Evolutionary conservation across 2,329 filamentous ascomycete species (phyloP).

Genomic region (Clonostachys rhizophaga): DNA sequence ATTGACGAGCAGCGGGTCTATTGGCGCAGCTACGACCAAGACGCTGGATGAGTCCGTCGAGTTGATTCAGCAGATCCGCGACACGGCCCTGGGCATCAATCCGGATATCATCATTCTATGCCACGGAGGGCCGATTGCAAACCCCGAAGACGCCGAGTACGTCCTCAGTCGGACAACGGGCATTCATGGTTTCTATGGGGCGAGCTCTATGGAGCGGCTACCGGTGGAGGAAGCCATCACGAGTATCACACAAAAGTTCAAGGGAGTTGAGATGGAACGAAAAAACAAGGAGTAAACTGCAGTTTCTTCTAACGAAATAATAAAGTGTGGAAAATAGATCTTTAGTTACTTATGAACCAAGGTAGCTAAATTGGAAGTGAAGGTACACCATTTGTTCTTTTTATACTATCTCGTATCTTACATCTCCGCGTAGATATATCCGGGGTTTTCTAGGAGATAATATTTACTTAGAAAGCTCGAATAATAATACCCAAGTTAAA

Average conservation of each 20-base stretch:
- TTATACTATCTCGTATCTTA: no score
- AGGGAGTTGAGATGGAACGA: neutral
- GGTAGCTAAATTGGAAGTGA: no score
- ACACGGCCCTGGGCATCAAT: slow-evolving; percentile 51
- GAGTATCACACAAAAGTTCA: slow-evolving; percentile 21
- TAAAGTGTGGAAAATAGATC: no score
- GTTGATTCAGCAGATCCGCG: slow-evolving; percentile 58
- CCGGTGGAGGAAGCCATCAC: slow-evolving; percentile 64
- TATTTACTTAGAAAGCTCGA: no score
- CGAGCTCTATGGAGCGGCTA: slow-evolving; percentile 65
- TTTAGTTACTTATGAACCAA: no score
- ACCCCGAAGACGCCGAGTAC: slow-evolving; percentile 58
- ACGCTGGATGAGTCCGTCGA: slow-evolving; percentile 59
- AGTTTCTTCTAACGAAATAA: no score
- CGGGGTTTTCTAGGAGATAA: no score
- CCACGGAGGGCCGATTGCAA: slow-evolving; percentile 65
- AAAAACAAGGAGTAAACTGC: no score
- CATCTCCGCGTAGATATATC: no score
- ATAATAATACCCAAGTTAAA: no score
- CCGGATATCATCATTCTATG: slow-evolving; percentile 62
- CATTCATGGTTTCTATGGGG: slow-evolving; percentile 69
- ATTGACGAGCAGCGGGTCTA: slow-evolving; percentile 58
- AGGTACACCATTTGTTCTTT: no score
- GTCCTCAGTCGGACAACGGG: slow-evolving; percentile 56
- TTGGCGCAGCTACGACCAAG: slow-evolving; percentile 58